These are phyloP conservation scores for Skeletonema costatum DNA, from an alignment of 108 stramenopile genomes.

Conservation along the genomic window DNA sequence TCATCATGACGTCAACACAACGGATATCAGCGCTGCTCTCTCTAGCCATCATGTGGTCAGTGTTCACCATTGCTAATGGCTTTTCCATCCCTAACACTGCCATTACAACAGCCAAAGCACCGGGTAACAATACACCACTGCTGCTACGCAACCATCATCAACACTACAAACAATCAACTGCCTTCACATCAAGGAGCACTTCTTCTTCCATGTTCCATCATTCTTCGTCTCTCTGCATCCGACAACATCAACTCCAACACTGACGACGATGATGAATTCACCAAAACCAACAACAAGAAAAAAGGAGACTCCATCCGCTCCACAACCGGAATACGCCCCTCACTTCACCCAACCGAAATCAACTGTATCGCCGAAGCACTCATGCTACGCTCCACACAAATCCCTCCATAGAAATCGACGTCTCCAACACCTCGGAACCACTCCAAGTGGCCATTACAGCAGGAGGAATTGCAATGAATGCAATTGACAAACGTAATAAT, in stretches of 20 bases:
- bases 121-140: background rate
- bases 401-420: conserved; percentile 27
- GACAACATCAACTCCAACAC: background rate
- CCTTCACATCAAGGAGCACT: background rate
- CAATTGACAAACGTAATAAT: conserved; percentile 60
- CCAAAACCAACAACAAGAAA: conserved; percentile 1
- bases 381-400: conserved; percentile 41
- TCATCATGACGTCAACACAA: too few relatives aligned
- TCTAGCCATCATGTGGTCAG: background rate
- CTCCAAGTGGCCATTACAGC: conserved; percentile 69
- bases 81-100: background rate
- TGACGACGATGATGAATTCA: background rate
- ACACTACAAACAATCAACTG: background rate
- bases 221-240: background rate
- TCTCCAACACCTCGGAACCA: conserved; percentile 28
- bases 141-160: background rate
- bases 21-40: background rate
- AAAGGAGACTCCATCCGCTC: conserved; percentile 70
- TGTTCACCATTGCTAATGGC: background rate
- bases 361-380: conserved; percentile 80
- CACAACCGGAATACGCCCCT: conserved; percentile 77
- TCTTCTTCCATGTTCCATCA: background rate
- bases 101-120: background rate
- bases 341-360: conserved; percentile 84
- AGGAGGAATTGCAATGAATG: conserved; percentile 59